Conservation (phyloP, 2,329 filamentous ascomycete species). For the Clarireedia monteithiana region DNA sequence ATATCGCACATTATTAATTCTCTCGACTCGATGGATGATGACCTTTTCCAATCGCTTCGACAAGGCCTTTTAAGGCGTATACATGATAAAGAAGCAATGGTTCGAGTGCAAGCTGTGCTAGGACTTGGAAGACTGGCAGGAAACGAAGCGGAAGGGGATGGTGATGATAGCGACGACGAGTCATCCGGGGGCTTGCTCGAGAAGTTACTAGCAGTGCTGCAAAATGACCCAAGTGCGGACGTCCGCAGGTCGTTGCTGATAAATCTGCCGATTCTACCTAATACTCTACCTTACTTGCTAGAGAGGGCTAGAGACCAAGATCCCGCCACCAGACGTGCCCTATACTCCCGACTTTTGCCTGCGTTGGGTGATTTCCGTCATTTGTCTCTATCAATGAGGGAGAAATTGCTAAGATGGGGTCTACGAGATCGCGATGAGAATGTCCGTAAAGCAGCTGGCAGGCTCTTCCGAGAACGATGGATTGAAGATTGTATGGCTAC, state of each 20-base stretch:
- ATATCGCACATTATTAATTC: constrained; percentile 89
- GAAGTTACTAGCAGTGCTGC: constrained; percentile 79
- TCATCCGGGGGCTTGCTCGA: constrained; percentile 63
- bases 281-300: constrained; percentile 77
- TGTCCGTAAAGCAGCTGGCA: constrained; percentile 83
- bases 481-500: constrained; percentile 85
- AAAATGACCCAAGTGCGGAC: constrained; percentile 91
- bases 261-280: constrained; percentile 80
- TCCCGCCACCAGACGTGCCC: constrained; percentile 69
- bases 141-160: constrained; percentile 64
- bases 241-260: constrained; percentile 81
- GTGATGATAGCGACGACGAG: constrained; percentile 63
- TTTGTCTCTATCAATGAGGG: constrained; percentile 84
- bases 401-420: constrained; percentile 93
- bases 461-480: constrained; percentile 92
- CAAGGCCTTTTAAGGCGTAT: constrained; percentile 76
- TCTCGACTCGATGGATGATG: constrained; percentile 84
- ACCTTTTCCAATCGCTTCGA: constrained; percentile 76
- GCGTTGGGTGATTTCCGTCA: constrained; percentile 91
- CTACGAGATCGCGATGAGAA: constrained; percentile 89
- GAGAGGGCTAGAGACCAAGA: constrained; percentile 89
- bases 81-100: constrained; percentile 87
- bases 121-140: constrained; percentile 80
- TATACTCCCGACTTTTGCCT: constrained; percentile 83
- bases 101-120: constrained; percentile 85